Conservation (phyloP, 1,284 basidiomycete species). For the Malassezia sp. region DNA sequence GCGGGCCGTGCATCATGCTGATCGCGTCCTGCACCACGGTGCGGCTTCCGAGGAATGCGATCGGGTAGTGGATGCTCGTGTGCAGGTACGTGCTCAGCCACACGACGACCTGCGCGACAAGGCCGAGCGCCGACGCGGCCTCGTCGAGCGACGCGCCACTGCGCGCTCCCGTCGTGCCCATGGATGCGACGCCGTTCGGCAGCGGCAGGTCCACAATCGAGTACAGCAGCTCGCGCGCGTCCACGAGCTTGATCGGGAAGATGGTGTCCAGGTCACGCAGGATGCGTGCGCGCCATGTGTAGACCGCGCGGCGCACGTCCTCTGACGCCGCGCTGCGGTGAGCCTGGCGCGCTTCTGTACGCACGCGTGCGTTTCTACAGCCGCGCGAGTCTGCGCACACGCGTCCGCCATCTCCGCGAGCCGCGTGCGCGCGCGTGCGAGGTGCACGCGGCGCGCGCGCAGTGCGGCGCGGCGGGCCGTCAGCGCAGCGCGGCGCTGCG, state of each 20-base stretch:
- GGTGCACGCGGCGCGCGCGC: no score
- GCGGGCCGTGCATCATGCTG: constrained; percentile 39
- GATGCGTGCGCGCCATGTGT: constrained; percentile 19
- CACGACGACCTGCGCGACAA: constrained; percentile 37
- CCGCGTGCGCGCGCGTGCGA: no score
- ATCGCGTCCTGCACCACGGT: constrained; percentile 38
- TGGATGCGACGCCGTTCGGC: constrained; percentile 26
- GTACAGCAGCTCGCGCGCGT: constrained; percentile 36
- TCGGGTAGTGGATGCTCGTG: constrained; percentile 33
- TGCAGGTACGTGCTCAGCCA: constrained; percentile 33
- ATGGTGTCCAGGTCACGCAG: constrained; percentile 34
- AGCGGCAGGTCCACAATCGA: constrained; percentile 35
- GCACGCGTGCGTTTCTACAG: no score
- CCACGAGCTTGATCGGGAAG: constrained; percentile 39
- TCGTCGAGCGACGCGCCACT: background rate
- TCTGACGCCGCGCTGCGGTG: no score
- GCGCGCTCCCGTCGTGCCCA: background rate
- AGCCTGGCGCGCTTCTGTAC: no score
- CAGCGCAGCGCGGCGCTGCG: no score
- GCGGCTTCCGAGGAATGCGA: constrained; percentile 34
- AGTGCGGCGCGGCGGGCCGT: no score
- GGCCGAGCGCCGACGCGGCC: constrained; percentile 22
- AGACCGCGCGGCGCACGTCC: background rate
- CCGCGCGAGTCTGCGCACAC: no score
- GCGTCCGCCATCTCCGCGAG: no score